Percentiles rank a stretch among this genome's conserved stretches.
Evolutionary conservation across 2,329 filamentous ascomycete genomes (phyloP).

Genomic region (Beauveria sp.): DNA sequence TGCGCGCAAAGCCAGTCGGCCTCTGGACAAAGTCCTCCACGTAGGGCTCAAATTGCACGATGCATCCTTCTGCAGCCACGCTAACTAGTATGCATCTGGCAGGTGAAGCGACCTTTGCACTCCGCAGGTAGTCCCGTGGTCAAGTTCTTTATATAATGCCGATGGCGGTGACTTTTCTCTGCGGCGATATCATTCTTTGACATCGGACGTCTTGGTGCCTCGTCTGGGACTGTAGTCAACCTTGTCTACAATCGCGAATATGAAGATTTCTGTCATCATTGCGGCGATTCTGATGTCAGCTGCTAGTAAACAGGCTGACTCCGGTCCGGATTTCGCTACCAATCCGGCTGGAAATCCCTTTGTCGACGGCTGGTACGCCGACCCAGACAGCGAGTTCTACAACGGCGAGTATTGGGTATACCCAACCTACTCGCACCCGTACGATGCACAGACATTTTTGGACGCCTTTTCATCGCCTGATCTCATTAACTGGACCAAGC

Average conservation of each 20-base stretch:
- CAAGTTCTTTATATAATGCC: not conserved
- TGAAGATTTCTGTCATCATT: not conserved
- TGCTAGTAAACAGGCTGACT: no score
- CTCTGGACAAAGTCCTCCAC: not conserved
- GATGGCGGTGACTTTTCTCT: not conserved
- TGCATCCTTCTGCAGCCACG: constrained; percentile 2
- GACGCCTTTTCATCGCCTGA: constrained; percentile 44
- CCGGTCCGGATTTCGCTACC: constrained; percentile 28
- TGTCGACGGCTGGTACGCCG: constrained; percentile 42
- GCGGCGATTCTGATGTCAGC: not conserved
- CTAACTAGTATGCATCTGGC: constrained; percentile 9
- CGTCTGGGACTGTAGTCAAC: not conserved
- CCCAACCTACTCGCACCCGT: constrained; percentile 36
- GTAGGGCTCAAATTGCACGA: not conserved
- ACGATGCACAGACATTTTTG: constrained; percentile 40
- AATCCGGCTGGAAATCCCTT: constrained; percentile 39
- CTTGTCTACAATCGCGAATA: not conserved
- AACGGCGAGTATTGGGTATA: constrained; percentile 39
- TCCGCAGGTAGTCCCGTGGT: not conserved
- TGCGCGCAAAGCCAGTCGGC: not conserved
- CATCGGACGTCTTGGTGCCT: not conserved
- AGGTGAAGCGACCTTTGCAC: not conserved
- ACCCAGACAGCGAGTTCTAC: constrained; percentile 41
- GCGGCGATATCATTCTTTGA: not conserved
- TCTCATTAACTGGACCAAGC: constrained; percentile 40